phyloP scores from a whole-genome alignment of 2,329 filamentous ascomycete genomes.

The Aspergillus novofumigatus region DNA sequence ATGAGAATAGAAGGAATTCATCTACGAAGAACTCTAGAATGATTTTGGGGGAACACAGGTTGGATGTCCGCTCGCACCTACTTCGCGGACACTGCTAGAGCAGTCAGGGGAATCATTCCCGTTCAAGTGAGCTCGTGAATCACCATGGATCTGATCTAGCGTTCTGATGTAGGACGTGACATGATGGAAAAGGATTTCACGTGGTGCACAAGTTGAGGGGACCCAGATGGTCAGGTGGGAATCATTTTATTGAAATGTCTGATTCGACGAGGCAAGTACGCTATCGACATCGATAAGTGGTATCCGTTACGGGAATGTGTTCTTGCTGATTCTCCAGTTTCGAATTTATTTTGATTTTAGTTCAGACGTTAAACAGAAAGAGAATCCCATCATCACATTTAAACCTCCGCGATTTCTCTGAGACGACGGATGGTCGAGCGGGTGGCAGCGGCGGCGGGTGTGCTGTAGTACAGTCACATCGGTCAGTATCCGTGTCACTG shows the following conservation, averaged over 20 bases:
- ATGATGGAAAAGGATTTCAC: not conserved
- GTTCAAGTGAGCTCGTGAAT: not conserved
- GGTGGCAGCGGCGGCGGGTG: constrained; percentile 87
- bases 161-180: not conserved
- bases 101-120: not conserved
- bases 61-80: not conserved
- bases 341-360: constrained; percentile 36
- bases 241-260: constrained; percentile 18
- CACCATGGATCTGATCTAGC: not conserved
- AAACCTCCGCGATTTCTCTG: constrained; percentile 93
- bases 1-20: not conserved
- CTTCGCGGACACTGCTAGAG: not conserved
- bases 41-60: not conserved
- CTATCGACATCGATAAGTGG: constrained; percentile 19
- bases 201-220: constrained; percentile 4
- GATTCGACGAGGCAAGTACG: constrained; percentile 11
- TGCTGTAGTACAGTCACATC: constrained; percentile 50
- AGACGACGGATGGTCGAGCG: constrained; percentile 95
- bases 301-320: constrained; percentile 19
- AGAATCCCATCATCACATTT: constrained; percentile 34
- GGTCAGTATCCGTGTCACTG: constrained; percentile 13
- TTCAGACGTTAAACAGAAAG: constrained; percentile 35
- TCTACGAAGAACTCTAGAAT: not conserved
- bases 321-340: constrained; percentile 25
- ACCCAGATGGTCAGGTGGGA: constrained; percentile 16